Percentiles rank a stretch among this genome's conserved stretches.
Conservation (phyloP, 2,329 filamentous ascomycete species). For the Ilyonectria mors-panacis region DNA sequence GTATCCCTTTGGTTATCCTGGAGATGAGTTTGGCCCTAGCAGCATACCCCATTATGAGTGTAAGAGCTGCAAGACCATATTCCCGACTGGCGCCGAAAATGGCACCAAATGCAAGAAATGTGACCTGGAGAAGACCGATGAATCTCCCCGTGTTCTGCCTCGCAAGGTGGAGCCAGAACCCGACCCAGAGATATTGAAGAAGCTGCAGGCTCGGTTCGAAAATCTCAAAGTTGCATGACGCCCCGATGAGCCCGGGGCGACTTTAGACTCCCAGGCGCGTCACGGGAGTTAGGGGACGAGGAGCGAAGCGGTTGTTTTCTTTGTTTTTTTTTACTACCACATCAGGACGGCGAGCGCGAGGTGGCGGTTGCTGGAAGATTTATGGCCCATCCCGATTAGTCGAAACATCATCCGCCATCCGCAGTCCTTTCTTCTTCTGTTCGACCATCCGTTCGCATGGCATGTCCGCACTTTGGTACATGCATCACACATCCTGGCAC, state of each 20-base stretch:
- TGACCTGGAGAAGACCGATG: conserved; percentile 70
- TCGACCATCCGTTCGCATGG: conserved; percentile 37
- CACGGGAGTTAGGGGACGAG: conserved; percentile 35
- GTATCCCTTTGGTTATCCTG: conserved; percentile 79
- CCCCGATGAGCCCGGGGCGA: conserved; percentile 5
- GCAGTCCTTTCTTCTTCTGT: conserved; percentile 37
- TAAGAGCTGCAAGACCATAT: conserved; percentile 73
- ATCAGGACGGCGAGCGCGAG: conserved; percentile 34
- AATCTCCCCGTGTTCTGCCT: conserved; percentile 71
- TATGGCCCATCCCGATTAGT: conserved; percentile 28
- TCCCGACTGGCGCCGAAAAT: conserved; percentile 64
- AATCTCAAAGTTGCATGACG: conserved; percentile 56
- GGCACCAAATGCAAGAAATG: conserved; percentile 73
- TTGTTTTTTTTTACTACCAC: conserved; percentile 34
- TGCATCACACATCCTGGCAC: conserved; percentile 29
- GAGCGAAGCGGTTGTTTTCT: conserved; percentile 42
- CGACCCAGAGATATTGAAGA: conserved; percentile 72
- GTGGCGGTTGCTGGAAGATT: conserved; percentile 27
- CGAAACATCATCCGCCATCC: conserved; percentile 30
- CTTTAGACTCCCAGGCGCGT: not conserved
- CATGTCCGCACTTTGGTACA: conserved; percentile 25
- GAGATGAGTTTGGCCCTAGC: conserved; percentile 70
- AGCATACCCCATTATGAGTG: conserved; percentile 71
- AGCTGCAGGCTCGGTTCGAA: conserved; percentile 70
- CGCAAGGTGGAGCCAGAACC: conserved; percentile 73